Percentiles rank a stretch among this genome's conserved stretches.
phyloP scores from a whole-genome alignment of 2,329 filamentous ascomycete species.

The Truncatella angustata region DNA sequence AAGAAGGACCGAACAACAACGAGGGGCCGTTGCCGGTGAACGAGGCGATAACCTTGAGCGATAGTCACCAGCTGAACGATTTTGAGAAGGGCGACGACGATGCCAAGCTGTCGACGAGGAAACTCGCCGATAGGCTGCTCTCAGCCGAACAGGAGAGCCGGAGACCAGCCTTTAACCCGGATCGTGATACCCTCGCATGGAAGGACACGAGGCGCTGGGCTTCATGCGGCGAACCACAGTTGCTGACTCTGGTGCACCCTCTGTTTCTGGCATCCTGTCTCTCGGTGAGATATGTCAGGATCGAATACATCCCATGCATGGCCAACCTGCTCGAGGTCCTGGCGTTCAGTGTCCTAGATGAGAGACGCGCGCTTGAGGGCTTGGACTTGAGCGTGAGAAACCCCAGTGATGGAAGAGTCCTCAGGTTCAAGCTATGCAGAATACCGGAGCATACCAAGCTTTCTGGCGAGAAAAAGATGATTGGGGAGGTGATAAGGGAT shows the following conservation, averaged over 20 bases:
- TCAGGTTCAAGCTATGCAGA: slow-evolving; percentile 6
- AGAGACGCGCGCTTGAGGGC: slow-evolving; percentile 10
- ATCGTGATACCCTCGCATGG: slow-evolving; percentile 18
- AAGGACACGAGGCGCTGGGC: slow-evolving; percentile 15
- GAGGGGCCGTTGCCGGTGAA: background rate
- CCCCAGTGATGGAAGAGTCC: slow-evolving; percentile 2
- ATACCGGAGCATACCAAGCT: background rate
- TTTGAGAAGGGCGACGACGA: no score
- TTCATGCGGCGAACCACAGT: background rate
- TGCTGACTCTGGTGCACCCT: slow-evolving; percentile 8
- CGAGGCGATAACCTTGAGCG: no score
- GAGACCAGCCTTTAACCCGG: slow-evolving; percentile 10
- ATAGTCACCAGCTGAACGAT: no score
- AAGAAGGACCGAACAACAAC: background rate
- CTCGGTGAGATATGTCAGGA: slow-evolving; percentile 16
- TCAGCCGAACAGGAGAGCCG: background rate
- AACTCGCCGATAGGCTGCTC: background rate
- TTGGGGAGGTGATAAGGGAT: background rate
- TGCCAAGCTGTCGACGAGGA: background rate
- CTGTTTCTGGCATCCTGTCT: slow-evolving; percentile 19
- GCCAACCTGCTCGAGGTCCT: slow-evolving; percentile 14
- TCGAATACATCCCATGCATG: slow-evolving; percentile 14
- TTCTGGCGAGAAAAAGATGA: background rate
- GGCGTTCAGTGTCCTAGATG: slow-evolving; percentile 15
- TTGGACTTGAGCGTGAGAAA: slow-evolving; percentile 8